Base-by-base conservation (phyloP, 306 rosid species). In the Vicia sativa region DNA sequence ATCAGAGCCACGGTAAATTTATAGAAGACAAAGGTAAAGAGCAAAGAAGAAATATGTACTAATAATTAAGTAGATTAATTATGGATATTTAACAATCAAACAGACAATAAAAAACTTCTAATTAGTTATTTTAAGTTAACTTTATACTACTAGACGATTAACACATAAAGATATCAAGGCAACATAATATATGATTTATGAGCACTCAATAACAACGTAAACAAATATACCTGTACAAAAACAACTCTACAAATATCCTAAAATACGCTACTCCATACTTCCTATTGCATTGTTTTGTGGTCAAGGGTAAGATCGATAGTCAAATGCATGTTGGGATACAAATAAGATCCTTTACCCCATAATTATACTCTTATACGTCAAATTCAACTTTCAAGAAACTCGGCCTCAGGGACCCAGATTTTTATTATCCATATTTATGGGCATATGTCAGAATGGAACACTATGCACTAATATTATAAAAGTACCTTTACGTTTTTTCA, bases 401-500 rank as follows among this genome's bases (percentile, higher is more conserved):
- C n/a, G 37, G 37, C 37, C 37, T 6, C 37, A 6, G 37, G 37
- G 37, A 31, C 9, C 6, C 37, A 8, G 37, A 15, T 6, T 14
- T 14, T 11, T 18, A 63, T 21, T 12, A 55, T 28, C 48, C 42
- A 61, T 35, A 15, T 31, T 38, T 9, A 21, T 49, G 52, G 14
- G 66, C n/a, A 53, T 15, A 25, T 7, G 2, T 10, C 54, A 71
- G 23, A 35, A 56, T 29, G 39, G 43, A 10, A 68, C 45, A 57
- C 26, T 31, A 28, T 39, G 39, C 64, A 49, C 62, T 58, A 57
- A 21, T 23, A 55, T 49, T 55, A 74, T 42, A 74, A 16, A 63
- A 62, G 52, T 44, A 83, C 78, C 82, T 88, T 79, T 75, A 69
- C 80, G 54, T 23, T 78, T 85, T 74, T 71, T 90, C 77, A 93